These are phyloP conservation scores for Hypoxylon sp. DNA, from an alignment of 2,329 filamentous ascomycete species.

Conservation along the genomic window DNA sequence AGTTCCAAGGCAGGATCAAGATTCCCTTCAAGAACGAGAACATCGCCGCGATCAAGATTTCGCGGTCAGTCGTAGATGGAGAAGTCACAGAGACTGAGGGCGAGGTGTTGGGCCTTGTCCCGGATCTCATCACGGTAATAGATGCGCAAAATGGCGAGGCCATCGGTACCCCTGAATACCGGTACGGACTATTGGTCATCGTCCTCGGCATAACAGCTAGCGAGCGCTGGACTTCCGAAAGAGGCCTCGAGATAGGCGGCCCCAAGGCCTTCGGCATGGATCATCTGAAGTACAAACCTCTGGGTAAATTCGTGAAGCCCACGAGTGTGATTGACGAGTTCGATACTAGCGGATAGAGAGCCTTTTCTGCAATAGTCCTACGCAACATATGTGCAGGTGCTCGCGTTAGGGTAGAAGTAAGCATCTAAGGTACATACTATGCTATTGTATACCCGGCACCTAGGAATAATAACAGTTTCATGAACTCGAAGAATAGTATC, in stretches of 20 bases:
- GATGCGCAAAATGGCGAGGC: slow-evolving; percentile 71
- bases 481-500: neutral
- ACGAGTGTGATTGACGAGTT: slow-evolving; percentile 69
- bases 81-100: slow-evolving; percentile 56
- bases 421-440: neutral
- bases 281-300: slow-evolving; percentile 63
- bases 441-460: neutral
- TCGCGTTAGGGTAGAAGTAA: neutral
- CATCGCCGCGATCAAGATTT: slow-evolving; percentile 68
- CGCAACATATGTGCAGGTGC: neutral
- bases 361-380: neutral
- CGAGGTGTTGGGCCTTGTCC: slow-evolving; percentile 66
- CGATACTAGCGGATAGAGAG: slow-evolving; percentile 38
- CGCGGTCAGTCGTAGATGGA: slow-evolving; percentile 49
- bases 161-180: slow-evolving; percentile 70
- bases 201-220: slow-evolving; percentile 64
- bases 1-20: slow-evolving; percentile 66
- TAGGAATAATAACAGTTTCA: neutral
- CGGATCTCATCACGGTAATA: slow-evolving; percentile 70
- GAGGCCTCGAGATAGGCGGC: slow-evolving; percentile 66
- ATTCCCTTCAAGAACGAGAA: slow-evolving; percentile 84
- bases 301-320: slow-evolving; percentile 66
- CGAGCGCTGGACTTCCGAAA: slow-evolving; percentile 62
- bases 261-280: slow-evolving; percentile 65
- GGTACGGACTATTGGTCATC: slow-evolving; percentile 67